phyloP scores from a whole-genome alignment of 2,329 filamentous ascomycete genomes.

The Hirsutella rhossiliensis region DNA sequence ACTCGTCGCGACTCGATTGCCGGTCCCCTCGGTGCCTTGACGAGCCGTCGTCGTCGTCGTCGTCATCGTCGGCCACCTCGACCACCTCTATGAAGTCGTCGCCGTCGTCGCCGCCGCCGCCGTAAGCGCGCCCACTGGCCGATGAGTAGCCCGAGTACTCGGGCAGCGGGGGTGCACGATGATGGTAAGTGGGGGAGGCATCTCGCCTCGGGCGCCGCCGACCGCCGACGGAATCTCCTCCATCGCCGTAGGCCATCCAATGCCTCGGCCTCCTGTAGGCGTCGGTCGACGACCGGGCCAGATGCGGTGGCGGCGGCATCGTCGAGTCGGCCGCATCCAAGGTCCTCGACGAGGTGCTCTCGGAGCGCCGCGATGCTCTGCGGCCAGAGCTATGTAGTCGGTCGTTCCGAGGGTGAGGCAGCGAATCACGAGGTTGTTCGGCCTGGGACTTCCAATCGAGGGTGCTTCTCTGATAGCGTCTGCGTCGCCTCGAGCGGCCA shows the following conservation, averaged over 20 bases:
- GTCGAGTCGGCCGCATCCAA: slow-evolving; percentile 15
- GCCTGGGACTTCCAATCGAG: slow-evolving; percentile 7
- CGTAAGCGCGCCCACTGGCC: slow-evolving; percentile 1
- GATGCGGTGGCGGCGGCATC: slow-evolving; percentile 15
- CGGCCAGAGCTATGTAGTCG: slow-evolving; percentile 20
- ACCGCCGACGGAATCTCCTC: not conserved
- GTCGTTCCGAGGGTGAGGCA: slow-evolving; percentile 15
- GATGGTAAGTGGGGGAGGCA: slow-evolving; percentile 5
- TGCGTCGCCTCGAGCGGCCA: slow-evolving; percentile 14
- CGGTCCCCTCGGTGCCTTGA: slow-evolving; percentile 5
- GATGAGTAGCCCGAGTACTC: slow-evolving; percentile 2
- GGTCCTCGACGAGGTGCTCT: slow-evolving; percentile 11
- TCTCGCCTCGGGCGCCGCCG: slow-evolving; percentile 7
- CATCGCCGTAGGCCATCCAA: slow-evolving; percentile 13
- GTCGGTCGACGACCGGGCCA: slow-evolving; percentile 16
- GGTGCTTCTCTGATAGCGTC: slow-evolving; percentile 9
- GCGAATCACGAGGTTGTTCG: slow-evolving; percentile 11
- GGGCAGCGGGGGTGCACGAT: not conserved
- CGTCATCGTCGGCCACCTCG: slow-evolving; percentile 10
- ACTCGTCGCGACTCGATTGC: slow-evolving; percentile 14
- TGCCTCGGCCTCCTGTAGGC: slow-evolving; percentile 16
- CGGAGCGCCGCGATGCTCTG: slow-evolving; percentile 14
- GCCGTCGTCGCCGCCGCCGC: not conserved
- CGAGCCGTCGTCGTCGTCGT: not conserved
- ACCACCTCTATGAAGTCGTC: slow-evolving; percentile 13